phyloP scores from a whole-genome alignment of 2,329 filamentous ascomycete species.

The Davidsoniella virescens region DNA sequence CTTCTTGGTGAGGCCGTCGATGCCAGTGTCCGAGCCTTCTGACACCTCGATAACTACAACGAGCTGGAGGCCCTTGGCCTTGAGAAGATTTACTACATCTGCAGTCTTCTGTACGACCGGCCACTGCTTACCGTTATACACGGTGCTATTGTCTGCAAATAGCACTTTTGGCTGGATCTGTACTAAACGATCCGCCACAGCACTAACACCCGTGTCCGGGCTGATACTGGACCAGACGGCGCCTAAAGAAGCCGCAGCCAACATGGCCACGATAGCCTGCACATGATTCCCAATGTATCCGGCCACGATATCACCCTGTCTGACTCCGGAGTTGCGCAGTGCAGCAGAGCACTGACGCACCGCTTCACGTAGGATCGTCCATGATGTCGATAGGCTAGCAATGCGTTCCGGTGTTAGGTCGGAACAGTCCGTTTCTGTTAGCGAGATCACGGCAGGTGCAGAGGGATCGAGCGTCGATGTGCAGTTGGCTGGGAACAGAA shows the following conservation, averaged over 20 bases:
- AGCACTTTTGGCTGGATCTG: conserved; percentile 74
- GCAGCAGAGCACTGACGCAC: conserved; percentile 59
- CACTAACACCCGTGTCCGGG: conserved; percentile 80
- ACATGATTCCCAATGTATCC: conserved; percentile 80
- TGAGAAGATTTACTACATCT: conserved; percentile 55
- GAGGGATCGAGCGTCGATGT: conserved; percentile 39
- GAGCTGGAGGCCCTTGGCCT: conserved; percentile 41
- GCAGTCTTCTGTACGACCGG: conserved; percentile 61
- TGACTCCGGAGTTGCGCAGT: conserved; percentile 49
- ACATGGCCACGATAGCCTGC: conserved; percentile 74
- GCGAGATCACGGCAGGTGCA: conserved; percentile 68
- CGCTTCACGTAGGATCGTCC: conserved; percentile 63
- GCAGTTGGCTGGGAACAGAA: conserved; percentile 56
- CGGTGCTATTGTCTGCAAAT: conserved; percentile 73
- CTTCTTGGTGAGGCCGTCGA: conserved; percentile 25
- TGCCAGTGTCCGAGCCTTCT: conserved; percentile 19
- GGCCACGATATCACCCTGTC: conserved; percentile 39
- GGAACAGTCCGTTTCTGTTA: conserved; percentile 37
- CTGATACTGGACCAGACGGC: conserved; percentile 89
- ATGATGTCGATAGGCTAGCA: conserved; percentile 23
- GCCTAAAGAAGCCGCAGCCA: conserved; percentile 66
- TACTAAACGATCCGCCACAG: conserved; percentile 69
- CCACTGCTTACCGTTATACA: conserved; percentile 86
- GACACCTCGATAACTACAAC: conserved; percentile 54
- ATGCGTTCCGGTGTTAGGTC: conserved; percentile 22